Evolutionary conservation across 75 land plant genomes (phyloP).

Genomic region (Selaginella moellendorffii): DNA sequence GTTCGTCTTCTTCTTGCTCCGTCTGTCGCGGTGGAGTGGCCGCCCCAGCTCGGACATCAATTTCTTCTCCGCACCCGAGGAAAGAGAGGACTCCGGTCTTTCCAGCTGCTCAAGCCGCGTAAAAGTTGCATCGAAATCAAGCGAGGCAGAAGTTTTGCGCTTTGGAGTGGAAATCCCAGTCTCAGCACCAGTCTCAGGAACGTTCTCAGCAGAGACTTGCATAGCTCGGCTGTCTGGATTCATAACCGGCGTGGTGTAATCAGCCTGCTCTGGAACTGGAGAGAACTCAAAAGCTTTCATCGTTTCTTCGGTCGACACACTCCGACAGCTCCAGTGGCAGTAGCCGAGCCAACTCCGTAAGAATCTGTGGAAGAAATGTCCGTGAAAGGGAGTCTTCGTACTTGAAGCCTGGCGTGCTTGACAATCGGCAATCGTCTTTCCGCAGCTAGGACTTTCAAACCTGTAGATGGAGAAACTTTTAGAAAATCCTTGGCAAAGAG

Average conservation of each 20-base stretch:
- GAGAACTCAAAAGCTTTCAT: neutral
- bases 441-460: neutral
- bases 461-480: neutral
- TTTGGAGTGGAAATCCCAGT: too few relatives aligned
- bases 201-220: neutral
- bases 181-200: too few relatives aligned
- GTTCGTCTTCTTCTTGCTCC: too few relatives aligned
- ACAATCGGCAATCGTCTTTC: neutral
- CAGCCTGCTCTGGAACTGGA: neutral
- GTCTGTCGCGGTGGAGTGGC: too few relatives aligned
- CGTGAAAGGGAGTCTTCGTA: neutral
- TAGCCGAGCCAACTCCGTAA: slow-evolving; percentile 13
- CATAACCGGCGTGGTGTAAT: too few relatives aligned
- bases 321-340: slow-evolving; percentile 3
- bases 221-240: too few relatives aligned
- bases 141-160: too few relatives aligned
- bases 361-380: slow-evolving; percentile 1
- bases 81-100: neutral
- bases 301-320: neutral
- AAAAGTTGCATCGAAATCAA: too few relatives aligned
- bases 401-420: neutral
- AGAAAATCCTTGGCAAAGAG: neutral
- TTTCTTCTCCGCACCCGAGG: neutral
- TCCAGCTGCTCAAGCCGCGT: too few relatives aligned
- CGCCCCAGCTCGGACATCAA: neutral